phyloP scores from a whole-genome alignment of 306 rosid genomes.

The Vigna unguiculata region DNA sequence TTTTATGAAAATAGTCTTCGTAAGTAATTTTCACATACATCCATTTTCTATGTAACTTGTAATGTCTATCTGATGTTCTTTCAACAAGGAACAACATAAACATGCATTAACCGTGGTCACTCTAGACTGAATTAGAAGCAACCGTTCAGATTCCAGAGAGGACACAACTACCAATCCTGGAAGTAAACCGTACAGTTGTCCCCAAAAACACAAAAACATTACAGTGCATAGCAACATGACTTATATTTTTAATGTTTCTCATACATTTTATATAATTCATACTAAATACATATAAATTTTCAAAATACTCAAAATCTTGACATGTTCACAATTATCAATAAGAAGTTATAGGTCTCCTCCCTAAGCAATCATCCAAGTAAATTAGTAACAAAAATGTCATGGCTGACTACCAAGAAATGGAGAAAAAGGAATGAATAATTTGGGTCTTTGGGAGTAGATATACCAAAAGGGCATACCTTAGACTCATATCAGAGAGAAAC shows the following conservation, averaged over 20 bases:
- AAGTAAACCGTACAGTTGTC: neutral
- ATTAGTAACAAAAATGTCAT: neutral
- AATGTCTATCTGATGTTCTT: neutral
- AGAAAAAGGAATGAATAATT: neutral
- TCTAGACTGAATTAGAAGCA: conserved; percentile 6
- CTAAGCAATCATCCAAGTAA: neutral
- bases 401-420: neutral
- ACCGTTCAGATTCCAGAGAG: neutral
- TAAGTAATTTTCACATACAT: neutral
- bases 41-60: neutral
- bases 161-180: neutral
- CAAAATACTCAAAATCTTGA: neutral
- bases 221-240: neutral
- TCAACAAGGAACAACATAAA: neutral
- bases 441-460: neutral
- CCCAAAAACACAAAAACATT: neutral
- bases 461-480: neutral
- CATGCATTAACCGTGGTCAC: neutral
- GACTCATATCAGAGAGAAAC: neutral
- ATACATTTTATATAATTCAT: neutral
- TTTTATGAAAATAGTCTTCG: neutral
- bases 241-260: neutral
- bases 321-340: neutral
- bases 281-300: neutral
- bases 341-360: neutral